Base-by-base conservation (phyloP, 2,329 filamentous ascomycete species). In the Metarhizium humberi region DNA sequence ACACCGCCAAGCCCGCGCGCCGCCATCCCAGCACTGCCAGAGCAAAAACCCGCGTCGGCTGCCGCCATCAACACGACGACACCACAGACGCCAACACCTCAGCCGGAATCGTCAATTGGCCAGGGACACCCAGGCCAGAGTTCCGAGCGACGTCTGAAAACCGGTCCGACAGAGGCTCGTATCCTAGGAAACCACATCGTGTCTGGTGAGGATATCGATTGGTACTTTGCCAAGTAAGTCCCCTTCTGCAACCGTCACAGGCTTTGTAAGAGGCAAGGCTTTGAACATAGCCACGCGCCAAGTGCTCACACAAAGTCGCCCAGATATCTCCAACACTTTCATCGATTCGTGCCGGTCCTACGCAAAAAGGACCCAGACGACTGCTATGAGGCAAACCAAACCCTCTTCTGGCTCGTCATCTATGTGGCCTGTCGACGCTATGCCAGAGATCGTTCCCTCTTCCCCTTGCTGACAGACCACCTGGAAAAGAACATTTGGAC, bases 321-420 rank as follows among this genome's bases (percentile, higher is more conserved):
- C 38, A 79, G 75, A 55, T 81, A 77, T 60, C 74, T 82, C 57
- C 72, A 78, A 56, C 71, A 70, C 56, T 81, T 76, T 51, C 78
- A 82, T 55, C 73, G 73, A 3, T 78, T 78, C 59, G 71, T 81
- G 50, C 79, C 79, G 16, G 71, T 82, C 13, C 63, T 82, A 13
- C 71, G 77, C 18, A 69, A 70, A 6, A 72, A 70, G 20, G 75
- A 79, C 56, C 78, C 79, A 5, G 76, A 82, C 56, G 70, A 73
- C 53, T 75, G 74, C 58, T 81, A 78, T 59, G 71, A 75, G 10
- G 63, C 74, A 1, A 73, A 73, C 2, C 71, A 73, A 2, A 68
- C 78, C 8, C 71, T 82, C 6, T 82, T 82, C 61, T 82, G 79
- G 79, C 69, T 75, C n/a, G 71, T 82, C 54, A 69, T 82, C 46